Evolutionary conservation across 2,329 filamentous ascomycete species (phyloP).

Genomic region (Colletotrichum caudatum): DNA sequence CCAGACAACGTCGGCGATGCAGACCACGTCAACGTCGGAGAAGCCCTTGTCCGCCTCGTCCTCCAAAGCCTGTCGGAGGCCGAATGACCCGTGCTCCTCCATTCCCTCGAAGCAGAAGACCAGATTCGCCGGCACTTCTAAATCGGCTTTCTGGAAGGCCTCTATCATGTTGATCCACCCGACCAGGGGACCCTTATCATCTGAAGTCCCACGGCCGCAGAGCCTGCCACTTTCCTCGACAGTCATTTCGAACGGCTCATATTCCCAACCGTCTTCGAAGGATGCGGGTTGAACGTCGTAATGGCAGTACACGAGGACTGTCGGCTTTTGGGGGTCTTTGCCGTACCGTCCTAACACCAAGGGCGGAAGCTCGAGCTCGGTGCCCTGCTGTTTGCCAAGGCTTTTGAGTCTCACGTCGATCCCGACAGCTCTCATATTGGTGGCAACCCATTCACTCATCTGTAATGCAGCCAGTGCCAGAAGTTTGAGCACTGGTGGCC

Average conservation of each 20-base stretch:
- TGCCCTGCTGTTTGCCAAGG: slow-evolving; percentile 91
- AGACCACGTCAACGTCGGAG: slow-evolving; percentile 93
- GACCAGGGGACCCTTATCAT: slow-evolving; percentile 97
- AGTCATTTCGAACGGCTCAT: slow-evolving; percentile 89
- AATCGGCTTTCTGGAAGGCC: slow-evolving; percentile 91
- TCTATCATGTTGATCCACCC: slow-evolving; percentile 99
- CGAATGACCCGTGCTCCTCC: slow-evolving; percentile 98
- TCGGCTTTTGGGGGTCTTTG: slow-evolving; percentile 90
- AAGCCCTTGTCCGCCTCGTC: slow-evolving; percentile 94
- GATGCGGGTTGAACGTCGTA: slow-evolving; percentile 98
- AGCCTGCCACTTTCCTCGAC: slow-evolving; percentile 93
- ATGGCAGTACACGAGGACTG: slow-evolving; percentile 96
- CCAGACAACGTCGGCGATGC: slow-evolving; percentile 99
- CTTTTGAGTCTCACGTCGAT: slow-evolving; percentile 87
- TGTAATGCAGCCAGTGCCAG: slow-evolving; percentile 46
- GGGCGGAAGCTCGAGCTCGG: slow-evolving; percentile 90
- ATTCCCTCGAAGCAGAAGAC: slow-evolving; percentile 99
- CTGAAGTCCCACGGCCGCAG: slow-evolving; percentile 94
- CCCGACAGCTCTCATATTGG: slow-evolving; percentile 86
- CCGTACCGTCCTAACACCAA: slow-evolving; percentile 94
- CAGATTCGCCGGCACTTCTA: slow-evolving; percentile 96
- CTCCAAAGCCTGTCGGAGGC: slow-evolving; percentile 92
- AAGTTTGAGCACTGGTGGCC: neutral
- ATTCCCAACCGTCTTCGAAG: slow-evolving; percentile 94
- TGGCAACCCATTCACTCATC: slow-evolving; percentile 93